Evolutionary conservation across 1,139 yeast species (phyloP).

Genomic region (Geotrichum klebahnii): DNA sequence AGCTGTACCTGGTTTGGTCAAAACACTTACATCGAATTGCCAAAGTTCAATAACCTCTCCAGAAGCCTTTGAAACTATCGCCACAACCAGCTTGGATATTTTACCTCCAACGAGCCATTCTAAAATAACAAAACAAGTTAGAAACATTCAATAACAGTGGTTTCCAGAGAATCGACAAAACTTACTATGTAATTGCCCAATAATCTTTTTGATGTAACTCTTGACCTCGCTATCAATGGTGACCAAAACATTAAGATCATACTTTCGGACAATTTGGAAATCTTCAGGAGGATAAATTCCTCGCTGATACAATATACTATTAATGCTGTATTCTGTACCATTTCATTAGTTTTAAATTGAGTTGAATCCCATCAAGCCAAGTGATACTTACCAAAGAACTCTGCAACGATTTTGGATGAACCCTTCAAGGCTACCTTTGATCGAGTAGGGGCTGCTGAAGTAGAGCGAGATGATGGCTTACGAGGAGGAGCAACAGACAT

Average conservation of each 20-base stretch:
- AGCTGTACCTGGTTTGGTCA: slow-evolving; percentile 26
- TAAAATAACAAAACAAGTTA: slow-evolving; percentile 13
- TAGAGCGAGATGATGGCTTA: slow-evolving; percentile 1
- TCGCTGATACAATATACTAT: slow-evolving; percentile 78
- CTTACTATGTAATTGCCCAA: slow-evolving; percentile 64
- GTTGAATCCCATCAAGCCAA: not conserved
- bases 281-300: slow-evolving; percentile 90
- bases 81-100: slow-evolving; percentile 65
- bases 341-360: slow-evolving; percentile 13
- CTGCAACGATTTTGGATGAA: slow-evolving; percentile 71
- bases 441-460: slow-evolving; percentile 38
- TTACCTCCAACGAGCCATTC: slow-evolving; percentile 74
- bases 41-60: slow-evolving; percentile 76
- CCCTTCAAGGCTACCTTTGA: slow-evolving; percentile 68
- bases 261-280: slow-evolving; percentile 72
- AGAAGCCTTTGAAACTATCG: slow-evolving; percentile 61
- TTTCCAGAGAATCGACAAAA: not conserved
- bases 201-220: slow-evolving; percentile 60
- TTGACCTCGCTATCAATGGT: slow-evolving; percentile 75
- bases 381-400: slow-evolving; percentile 55
- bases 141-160: no score
- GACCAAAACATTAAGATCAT: slow-evolving; percentile 71
- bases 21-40: slow-evolving; percentile 67
- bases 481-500: slow-evolving; percentile 5
- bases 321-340: slow-evolving; percentile 58